phyloP scores from a whole-genome alignment of 768 basidiomycete genomes.

The Suillus alpinus region DNA sequence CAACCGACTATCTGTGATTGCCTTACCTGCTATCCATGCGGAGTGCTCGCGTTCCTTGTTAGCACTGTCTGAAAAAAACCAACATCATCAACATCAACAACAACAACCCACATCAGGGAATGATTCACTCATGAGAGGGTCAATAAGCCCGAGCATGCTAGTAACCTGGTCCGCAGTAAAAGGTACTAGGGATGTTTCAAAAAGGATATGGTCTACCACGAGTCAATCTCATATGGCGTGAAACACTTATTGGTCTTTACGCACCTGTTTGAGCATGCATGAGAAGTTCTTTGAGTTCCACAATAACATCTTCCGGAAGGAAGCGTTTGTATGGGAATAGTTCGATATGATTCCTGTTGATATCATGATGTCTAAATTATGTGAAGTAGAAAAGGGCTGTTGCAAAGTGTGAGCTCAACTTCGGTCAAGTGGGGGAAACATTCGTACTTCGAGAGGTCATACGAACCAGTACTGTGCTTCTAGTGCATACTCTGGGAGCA shows the following conservation, averaged over 20 bases:
- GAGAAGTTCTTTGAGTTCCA: slow-evolving; percentile 5
- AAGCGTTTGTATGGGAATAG: slow-evolving; percentile 14
- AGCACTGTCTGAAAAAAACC: not conserved
- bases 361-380: not conserved
- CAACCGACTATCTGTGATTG: not conserved
- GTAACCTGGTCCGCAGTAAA: slow-evolving; percentile 34
- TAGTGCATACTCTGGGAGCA: slow-evolving; percentile 17
- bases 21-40: slow-evolving; percentile 1
- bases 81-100: not conserved
- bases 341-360: not conserved
- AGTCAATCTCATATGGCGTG: not conserved
- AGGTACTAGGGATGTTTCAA: slow-evolving; percentile 35
- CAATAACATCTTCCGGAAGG: slow-evolving; percentile 12
- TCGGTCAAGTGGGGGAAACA: not conserved
- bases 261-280: slow-evolving; percentile 5
- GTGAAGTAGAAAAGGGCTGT: not conserved
- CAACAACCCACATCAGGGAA: not conserved
- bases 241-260: not conserved
- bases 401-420: not conserved
- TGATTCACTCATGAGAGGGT: slow-evolving; percentile 30
- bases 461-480: slow-evolving; percentile 27
- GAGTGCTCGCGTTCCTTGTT: not conserved
- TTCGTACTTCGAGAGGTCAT: not conserved
- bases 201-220: slow-evolving; percentile 36
- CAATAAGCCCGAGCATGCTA: slow-evolving; percentile 32